phyloP scores from a whole-genome alignment of 768 basidiomycete genomes.

The Pholiota microspora region DNA sequence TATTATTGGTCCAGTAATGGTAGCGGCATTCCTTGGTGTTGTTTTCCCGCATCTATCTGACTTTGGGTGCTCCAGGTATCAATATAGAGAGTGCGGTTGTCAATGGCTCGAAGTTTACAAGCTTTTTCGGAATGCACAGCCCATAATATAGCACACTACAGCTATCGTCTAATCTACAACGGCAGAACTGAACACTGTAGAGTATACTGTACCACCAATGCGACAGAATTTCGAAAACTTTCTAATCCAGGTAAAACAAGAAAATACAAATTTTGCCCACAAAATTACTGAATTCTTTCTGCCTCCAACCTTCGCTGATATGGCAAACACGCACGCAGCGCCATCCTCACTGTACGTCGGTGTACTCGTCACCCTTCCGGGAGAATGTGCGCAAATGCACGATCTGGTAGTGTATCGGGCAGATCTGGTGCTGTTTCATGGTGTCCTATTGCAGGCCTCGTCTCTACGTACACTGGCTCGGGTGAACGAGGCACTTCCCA shows the following conservation, averaged over 20 bases:
- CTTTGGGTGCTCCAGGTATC: no score
- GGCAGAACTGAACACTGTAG: no score
- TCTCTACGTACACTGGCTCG: not conserved
- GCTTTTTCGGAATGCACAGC: no score
- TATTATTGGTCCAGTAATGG: no score
- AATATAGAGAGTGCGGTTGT: no score
- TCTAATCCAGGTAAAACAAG: not conserved
- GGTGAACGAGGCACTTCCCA: conserved; percentile 46
- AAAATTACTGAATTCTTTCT: conserved; percentile 74
- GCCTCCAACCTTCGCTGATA: conserved; percentile 65
- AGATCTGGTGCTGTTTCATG: conserved; percentile 12
- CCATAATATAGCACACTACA: no score
- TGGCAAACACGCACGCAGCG: conserved; percentile 52
- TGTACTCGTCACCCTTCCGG: conserved; percentile 64
- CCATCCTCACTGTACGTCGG: conserved; percentile 40
- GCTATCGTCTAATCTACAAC: no score
- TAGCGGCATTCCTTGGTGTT: no score
- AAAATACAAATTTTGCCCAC: conserved; percentile 59
- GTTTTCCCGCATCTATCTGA: not conserved
- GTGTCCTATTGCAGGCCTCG: not conserved
- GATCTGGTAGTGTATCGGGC: conserved; percentile 61
- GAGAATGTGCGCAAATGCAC: conserved; percentile 73
- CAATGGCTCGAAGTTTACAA: no score
- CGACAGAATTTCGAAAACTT: conserved; percentile 1
- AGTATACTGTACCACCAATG: conserved; percentile 69